phyloP scores from a whole-genome alignment of 306 rosid species.

The Prunus persica region Prunus_persica_NCBIv2 NC_034012.1:5454501-5455000 shows the following conservation, averaged over 20 bases:
- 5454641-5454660: not conserved
- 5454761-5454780: no score
- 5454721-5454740: not conserved
- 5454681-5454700: not conserved
- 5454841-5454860: not conserved
- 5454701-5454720: not conserved
- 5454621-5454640: not conserved
- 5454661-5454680: not conserved
- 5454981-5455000: not conserved
- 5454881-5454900: not conserved
- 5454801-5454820: not conserved
- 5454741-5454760: no score
- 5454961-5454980: not conserved
- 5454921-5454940: not conserved
- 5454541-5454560: not conserved
- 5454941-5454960: not conserved
- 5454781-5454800: no score
- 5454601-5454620: not conserved
- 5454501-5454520: conserved; percentile 62
- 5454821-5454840: not conserved
- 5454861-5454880: no score
- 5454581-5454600: not conserved
- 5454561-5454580: not conserved
- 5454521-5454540: not conserved
- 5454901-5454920: not conserved